Conservation (phyloP, 257 asterid genomes). For the Nicotiana paniculata region DNA sequence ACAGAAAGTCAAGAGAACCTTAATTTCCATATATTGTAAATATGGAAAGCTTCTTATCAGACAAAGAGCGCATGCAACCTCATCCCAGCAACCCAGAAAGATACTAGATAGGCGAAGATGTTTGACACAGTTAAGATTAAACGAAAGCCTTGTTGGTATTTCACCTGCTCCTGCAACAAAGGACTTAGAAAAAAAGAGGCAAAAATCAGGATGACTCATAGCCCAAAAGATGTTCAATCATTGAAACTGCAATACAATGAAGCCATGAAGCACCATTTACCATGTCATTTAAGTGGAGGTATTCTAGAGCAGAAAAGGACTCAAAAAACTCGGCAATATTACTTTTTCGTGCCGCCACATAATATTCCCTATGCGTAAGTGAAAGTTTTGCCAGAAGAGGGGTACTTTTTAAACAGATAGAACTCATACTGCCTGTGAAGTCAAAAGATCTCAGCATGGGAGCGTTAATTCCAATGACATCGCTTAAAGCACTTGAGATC, state of each 20-base stretch:
- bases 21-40: not conserved
- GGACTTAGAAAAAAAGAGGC: not conserved
- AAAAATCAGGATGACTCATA: not conserved
- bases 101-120: not conserved
- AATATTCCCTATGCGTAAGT: not conserved
- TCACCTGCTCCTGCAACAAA: not conserved
- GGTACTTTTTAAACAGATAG: not conserved
- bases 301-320: not conserved
- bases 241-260: not conserved
- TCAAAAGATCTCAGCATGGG: not conserved
- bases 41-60: not conserved
- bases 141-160: not conserved
- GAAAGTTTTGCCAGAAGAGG: not conserved
- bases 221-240: not conserved
- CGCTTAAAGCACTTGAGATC: not conserved
- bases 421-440: not conserved
- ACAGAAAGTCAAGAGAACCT: not conserved
- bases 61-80: constrained; percentile 4
- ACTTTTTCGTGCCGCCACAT: not conserved
- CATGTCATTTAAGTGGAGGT: constrained; percentile 1
- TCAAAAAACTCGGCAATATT: not conserved
- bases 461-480: not conserved
- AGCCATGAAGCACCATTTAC: not conserved
- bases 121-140: not conserved
- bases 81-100: not conserved